Evolutionary conservation across 2,329 filamentous ascomycete species (phyloP).

Genomic region (Apiospora hydei): DNA sequence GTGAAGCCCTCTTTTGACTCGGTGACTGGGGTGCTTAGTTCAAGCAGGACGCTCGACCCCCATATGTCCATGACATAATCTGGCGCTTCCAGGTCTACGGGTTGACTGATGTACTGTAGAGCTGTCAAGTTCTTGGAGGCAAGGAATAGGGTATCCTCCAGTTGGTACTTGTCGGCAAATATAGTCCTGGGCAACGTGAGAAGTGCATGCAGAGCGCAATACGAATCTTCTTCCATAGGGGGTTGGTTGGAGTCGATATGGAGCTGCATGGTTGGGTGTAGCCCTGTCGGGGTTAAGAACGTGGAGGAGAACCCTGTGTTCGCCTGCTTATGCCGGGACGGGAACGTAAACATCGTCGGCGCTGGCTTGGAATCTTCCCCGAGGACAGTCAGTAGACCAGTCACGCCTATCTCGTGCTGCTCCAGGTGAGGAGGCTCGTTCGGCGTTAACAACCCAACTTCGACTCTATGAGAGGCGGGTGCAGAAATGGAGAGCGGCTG

Average conservation of each 20-base stretch:
- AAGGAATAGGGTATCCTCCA: constrained; percentile 78
- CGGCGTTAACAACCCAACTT: constrained; percentile 79
- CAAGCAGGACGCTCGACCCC: constrained; percentile 81
- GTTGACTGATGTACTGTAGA: constrained; percentile 73
- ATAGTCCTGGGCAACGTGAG: constrained; percentile 81
- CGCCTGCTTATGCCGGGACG: constrained; percentile 75
- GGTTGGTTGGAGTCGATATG: constrained; percentile 62
- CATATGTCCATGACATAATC: constrained; percentile 78
- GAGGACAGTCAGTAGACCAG: constrained; percentile 79
- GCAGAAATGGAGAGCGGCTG: constrained; percentile 51
- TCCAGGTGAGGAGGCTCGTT: constrained; percentile 67
- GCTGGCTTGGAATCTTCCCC: constrained; percentile 77
- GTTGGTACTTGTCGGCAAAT: constrained; percentile 89
- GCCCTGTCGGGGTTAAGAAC: constrained; percentile 76
- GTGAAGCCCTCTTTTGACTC: constrained; percentile 59
- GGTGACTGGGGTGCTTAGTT: constrained; percentile 66
- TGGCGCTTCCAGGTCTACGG: constrained; percentile 90
- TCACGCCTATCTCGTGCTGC: constrained; percentile 77
- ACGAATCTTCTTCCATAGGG: constrained; percentile 59
- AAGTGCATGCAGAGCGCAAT: constrained; percentile 79
- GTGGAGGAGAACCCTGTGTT: constrained; percentile 63
- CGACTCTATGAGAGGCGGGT: constrained; percentile 64
- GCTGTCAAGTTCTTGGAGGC: constrained; percentile 78
- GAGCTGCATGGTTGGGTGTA: constrained; percentile 83
- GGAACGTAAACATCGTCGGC: constrained; percentile 82